These are phyloP conservation scores for Lyophyllum shimeji DNA, from an alignment of 768 basidiomycete genomes.

Conservation along the genomic window DNA sequence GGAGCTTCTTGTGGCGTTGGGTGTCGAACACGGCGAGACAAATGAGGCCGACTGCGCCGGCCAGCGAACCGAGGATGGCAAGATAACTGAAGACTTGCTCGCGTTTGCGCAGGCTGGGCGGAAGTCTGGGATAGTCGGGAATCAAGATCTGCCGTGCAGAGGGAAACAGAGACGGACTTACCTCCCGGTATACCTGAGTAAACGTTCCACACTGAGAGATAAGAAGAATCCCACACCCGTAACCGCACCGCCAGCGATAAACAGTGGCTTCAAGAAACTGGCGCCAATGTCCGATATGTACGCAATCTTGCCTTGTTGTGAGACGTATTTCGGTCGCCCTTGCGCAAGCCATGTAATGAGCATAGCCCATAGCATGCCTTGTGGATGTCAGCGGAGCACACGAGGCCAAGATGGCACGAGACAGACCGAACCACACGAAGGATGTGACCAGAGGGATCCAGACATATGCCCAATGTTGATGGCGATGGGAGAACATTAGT, in stretches of 20 bases:
- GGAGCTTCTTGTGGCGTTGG: slow-evolving; percentile 45
- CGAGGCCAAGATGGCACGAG: not conserved
- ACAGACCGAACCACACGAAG: slow-evolving; percentile 65
- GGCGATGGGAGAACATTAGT: slow-evolving; percentile 11
- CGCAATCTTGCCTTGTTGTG: slow-evolving; percentile 56
- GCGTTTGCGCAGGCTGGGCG: slow-evolving; percentile 54
- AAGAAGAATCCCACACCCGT: slow-evolving; percentile 64
- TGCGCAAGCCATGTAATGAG: slow-evolving; percentile 68
- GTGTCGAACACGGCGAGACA: slow-evolving; percentile 75
- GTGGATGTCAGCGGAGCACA: not conserved
- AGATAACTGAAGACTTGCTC: slow-evolving; percentile 55
- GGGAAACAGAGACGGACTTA: slow-evolving; percentile 21
- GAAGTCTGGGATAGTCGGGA: slow-evolving; percentile 37
- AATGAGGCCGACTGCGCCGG: slow-evolving; percentile 66
- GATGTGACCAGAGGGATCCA: slow-evolving; percentile 62
- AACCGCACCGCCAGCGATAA: slow-evolving; percentile 62
- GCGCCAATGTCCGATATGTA: slow-evolving; percentile 84
- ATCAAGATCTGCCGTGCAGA: not conserved
- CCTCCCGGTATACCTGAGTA: slow-evolving; percentile 65
- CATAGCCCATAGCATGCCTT: slow-evolving; percentile 65
- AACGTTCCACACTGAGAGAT: slow-evolving; percentile 59
- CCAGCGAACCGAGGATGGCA: slow-evolving; percentile 59
- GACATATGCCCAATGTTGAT: slow-evolving; percentile 58
- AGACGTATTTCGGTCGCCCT: slow-evolving; percentile 59
- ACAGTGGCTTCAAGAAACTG: slow-evolving; percentile 70